Conservation (phyloP, 805 yeast species). For the Metschnikowia lachancei region DNA sequence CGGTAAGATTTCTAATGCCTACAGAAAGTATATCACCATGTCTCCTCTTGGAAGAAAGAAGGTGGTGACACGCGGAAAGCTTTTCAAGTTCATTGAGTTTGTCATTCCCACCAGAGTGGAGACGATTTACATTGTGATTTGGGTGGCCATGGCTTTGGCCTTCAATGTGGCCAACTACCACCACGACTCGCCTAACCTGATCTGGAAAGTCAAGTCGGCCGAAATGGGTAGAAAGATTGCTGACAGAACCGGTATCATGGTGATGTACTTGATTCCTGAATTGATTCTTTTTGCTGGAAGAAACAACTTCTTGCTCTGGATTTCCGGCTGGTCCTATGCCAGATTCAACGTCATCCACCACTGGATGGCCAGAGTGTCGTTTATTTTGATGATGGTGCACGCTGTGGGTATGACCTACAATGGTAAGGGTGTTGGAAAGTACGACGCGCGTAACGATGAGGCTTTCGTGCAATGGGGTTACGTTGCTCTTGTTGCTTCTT, state of each 20-base stretch:
- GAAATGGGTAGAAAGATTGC: constrained; percentile 34
- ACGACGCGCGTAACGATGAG: constrained; percentile 28
- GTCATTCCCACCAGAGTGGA: constrained; percentile 33
- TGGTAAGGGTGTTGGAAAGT: constrained; percentile 36
- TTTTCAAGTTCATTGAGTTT: constrained; percentile 20
- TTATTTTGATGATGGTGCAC: constrained; percentile 54
- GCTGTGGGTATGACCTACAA: constrained; percentile 31
- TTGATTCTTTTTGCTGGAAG: constrained; percentile 63
- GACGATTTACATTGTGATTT: constrained; percentile 24
- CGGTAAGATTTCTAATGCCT: constrained; percentile 28
- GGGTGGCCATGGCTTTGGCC: constrained; percentile 14
- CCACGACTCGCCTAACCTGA: constrained; percentile 13
- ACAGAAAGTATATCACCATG: constrained; percentile 27
- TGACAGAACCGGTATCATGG: constrained; percentile 54
- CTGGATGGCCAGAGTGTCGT: constrained; percentile 57
- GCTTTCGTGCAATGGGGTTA: constrained; percentile 36
- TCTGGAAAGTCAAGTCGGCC: constrained; percentile 4
- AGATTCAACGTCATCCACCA: constrained; percentile 64
- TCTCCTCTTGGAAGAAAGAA: constrained; percentile 27
- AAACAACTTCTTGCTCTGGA: constrained; percentile 60
- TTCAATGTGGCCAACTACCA: constrained; percentile 14
- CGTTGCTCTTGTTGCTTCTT: constrained; percentile 34
- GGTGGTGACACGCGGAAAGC: constrained; percentile 9
- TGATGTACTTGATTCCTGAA: constrained; percentile 51
- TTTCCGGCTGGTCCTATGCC: constrained; percentile 62